Percentiles rank a stretch among this genome's conserved stretches.
Evolutionary conservation across 768 basidiomycete genomes (phyloP).

Genomic region (Phlegmacium glaucopus): DNA sequence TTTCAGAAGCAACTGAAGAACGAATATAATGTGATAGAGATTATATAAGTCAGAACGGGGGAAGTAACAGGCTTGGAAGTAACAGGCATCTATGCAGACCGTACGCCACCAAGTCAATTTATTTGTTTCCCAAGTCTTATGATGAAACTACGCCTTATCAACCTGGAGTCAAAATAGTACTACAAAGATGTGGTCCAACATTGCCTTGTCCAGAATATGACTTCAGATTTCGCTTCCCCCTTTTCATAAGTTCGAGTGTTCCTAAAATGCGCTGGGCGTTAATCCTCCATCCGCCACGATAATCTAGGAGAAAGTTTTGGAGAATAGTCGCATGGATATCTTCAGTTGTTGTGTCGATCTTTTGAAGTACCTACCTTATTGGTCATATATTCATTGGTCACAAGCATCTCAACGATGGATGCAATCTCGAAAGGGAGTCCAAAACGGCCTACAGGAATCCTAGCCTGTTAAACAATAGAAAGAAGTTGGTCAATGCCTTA

Average conservation of each 20-base stretch:
- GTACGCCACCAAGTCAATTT: too few species aligned
- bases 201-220: background rate
- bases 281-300: slow-evolving; percentile 45
- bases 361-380: slow-evolving; percentile 40
- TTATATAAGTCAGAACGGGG: too few species aligned
- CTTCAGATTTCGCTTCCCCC: background rate
- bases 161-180: too few species aligned
- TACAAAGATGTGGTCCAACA: too few species aligned
- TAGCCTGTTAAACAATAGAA: slow-evolving; percentile 25
- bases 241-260: background rate
- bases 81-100: too few species aligned
- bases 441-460: slow-evolving; percentile 49
- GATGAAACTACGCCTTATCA: too few species aligned
- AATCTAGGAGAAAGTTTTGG: slow-evolving; percentile 25
- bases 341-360: background rate
- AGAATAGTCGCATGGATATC: background rate
- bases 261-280: slow-evolving; percentile 38
- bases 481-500: background rate
- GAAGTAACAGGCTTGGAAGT: too few species aligned
- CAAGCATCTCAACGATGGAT: slow-evolving; percentile 46
- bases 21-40: too few species aligned
- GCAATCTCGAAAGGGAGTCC: slow-evolving; percentile 50
- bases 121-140: too few species aligned
- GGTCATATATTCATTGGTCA: slow-evolving; percentile 51
- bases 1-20: too few species aligned